Conservation (phyloP, 2,329 filamentous ascomycete species). For the Xylaria sp. region DNA sequence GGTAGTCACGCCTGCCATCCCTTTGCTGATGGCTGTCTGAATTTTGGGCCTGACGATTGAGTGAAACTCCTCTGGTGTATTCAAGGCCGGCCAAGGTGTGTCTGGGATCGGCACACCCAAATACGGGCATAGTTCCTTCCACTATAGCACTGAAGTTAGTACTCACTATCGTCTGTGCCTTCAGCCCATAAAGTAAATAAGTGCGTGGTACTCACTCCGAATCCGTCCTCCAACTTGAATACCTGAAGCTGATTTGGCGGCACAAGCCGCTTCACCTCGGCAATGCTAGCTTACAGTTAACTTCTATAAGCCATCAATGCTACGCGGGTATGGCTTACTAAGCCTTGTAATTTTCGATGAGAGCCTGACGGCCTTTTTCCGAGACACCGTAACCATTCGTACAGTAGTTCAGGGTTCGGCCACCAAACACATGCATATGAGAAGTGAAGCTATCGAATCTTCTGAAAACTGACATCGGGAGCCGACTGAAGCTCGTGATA, state of each 20-base stretch:
- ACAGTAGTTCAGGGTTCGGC: constrained; percentile 12
- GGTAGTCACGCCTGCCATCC: constrained; percentile 37
- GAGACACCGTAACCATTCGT: constrained; percentile 41
- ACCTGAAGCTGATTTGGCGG: constrained; percentile 45
- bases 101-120: constrained; percentile 45
- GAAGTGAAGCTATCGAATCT: constrained; percentile 42
- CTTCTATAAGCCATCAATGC: background rate
- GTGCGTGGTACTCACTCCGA: constrained; percentile 26
- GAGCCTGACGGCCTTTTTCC: constrained; percentile 36
- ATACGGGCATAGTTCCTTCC: constrained; percentile 45
- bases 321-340: constrained; percentile 40
- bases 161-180: background rate
- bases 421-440: constrained; percentile 27
- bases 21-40: constrained; percentile 47
- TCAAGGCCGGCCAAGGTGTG: constrained; percentile 42
- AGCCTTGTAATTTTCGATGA: constrained; percentile 42
- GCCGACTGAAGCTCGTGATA: constrained; percentile 1
- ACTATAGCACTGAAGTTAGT: constrained; percentile 25
- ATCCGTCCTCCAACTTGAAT: constrained; percentile 46
- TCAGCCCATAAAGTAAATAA: no score
- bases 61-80: constrained; percentile 45
- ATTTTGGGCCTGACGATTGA: constrained; percentile 39
- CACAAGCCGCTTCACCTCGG: constrained; percentile 45
- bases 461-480: constrained; percentile 47
- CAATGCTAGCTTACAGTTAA: constrained; percentile 40